A percentile compares a stretch with the other conserved stretches of the same genome.
Conservation (phyloP, 192 early-diverging fungal species). For the Coemansia sp. region DNA sequence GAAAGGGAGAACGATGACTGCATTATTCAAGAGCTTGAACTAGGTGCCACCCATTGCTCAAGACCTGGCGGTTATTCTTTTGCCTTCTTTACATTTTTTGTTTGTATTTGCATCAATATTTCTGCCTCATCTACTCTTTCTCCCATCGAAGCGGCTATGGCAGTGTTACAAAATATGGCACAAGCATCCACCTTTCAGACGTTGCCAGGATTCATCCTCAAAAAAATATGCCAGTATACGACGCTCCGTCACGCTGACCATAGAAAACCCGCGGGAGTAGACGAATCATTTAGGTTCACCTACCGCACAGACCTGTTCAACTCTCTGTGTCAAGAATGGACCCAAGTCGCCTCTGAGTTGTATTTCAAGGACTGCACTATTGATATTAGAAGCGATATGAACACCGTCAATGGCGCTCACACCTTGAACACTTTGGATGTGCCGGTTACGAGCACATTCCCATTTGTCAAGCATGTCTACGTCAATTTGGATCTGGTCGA, state of each 20-base stretch:
- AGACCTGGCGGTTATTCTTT: not conserved
- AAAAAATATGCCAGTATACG: conserved; percentile 5
- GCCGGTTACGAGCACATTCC: not conserved
- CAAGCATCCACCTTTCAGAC: not conserved
- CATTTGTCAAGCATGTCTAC: not conserved
- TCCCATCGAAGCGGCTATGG: not conserved
- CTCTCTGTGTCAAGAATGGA: conserved; percentile 3
- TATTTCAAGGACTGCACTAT: conserved; percentile 1
- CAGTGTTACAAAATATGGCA: not conserved
- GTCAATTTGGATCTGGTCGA: not conserved
- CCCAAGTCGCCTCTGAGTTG: not conserved
- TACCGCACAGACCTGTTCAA: not conserved
- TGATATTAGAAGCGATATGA: not conserved
- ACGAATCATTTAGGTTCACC: not conserved
- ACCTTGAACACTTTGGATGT: not conserved
- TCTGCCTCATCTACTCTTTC: not conserved
- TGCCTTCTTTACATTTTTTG: not conserved
- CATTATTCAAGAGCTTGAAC: not conserved
- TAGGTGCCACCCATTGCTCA: no score
- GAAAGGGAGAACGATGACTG: not conserved
- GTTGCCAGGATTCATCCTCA: not conserved
- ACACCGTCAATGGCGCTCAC: not conserved
- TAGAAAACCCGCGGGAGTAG: not conserved
- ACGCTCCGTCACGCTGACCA: not conserved
- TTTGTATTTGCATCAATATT: not conserved